These are phyloP conservation scores for Talaromyces sp. DNA, from an alignment of 2,329 filamentous ascomycete genomes.

Conservation along the genomic window DNA sequence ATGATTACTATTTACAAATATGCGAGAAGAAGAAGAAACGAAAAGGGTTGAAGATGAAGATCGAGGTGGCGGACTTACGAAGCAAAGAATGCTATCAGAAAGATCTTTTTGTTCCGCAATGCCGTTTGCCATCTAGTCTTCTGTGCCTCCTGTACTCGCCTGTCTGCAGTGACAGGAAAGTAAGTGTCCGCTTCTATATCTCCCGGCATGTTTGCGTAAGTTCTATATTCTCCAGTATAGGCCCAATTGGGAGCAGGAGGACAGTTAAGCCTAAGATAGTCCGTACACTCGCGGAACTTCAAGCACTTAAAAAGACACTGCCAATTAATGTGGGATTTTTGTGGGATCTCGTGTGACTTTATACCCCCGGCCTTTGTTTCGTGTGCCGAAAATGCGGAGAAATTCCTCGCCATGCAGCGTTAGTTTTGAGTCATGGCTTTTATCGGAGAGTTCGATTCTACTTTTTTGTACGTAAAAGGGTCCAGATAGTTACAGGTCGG, in stretches of 20 bases:
- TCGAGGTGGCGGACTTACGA: constrained; percentile 33
- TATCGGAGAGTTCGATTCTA: not conserved
- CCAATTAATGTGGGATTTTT: not conserved
- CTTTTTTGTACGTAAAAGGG: not conserved
- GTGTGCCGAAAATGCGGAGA: not conserved
- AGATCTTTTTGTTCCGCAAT: constrained; percentile 47
- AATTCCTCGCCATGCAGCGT: not conserved
- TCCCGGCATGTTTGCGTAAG: not conserved
- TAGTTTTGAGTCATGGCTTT: not conserved
- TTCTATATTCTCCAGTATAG: not conserved
- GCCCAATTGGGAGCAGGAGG: not conserved
- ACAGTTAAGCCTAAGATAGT: not conserved
- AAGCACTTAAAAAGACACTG: not conserved
- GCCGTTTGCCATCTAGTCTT: constrained; percentile 31
- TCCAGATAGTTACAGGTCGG: not conserved
- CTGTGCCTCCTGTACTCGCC: constrained; percentile 26
- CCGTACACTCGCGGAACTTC: not conserved
- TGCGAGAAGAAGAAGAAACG: not conserved
- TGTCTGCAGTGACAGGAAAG: constrained; percentile 14
- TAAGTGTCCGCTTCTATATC: not conserved
- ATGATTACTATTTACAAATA: not conserved
- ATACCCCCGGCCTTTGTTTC: not conserved
- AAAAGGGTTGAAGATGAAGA: not conserved
- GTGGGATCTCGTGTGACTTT: not conserved
- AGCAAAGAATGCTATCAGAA: constrained; percentile 53